Base-by-base conservation (phyloP, 345 rosid species). In the Pseudoturritis turrita region DNA sequence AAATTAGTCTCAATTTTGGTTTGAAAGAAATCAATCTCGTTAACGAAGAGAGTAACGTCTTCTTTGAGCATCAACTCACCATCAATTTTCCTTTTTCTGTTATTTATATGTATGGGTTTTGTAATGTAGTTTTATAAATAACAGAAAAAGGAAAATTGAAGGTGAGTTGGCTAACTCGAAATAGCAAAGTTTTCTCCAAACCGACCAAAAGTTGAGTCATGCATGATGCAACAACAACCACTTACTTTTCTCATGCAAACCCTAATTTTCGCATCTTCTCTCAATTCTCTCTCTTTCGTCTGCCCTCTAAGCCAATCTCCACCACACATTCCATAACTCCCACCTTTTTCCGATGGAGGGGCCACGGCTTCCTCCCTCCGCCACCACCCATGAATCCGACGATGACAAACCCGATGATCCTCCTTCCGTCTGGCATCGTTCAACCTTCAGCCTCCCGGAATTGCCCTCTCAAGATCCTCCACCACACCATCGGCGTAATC, bases 331-430 rank as follows among this genome's bases (percentile, higher is more conserved):
- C 44, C 33, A 37, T 72, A 66, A 52, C 62, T 53, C 73, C 29
- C 82, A 83, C 82, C 83, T 77, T 84, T 81, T 73, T 70, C 70
- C 66, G 60, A 86, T 86, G 90, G 88, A 72, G 90, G 90, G 79
- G 88, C 56, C 69, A 61, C 82, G 83, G 88, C 79, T 59, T 65
- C 74, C 81, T 40, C 75, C 80, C 25, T 37, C 69, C 23, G 57
- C 75, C 63, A 23, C 79, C 63, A 6, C 55, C 74, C 62, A 60
- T 5, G 73, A 59, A 22, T 25, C 73, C 18, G 62, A 55, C 35
- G 68, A 53, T 31, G 73, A 58, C 66, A 62, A 28, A 15, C 43
- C 62, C 5, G 74, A 72, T 14, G 71, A 68, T 7, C 80, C 66
- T 4, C 74, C 69, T 39, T 53, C 69, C 50, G 10, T 15, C 0